These are phyloP conservation scores for Alternaria viburni DNA, from an alignment of 2,329 filamentous ascomycete genomes.

Conservation along the genomic window DNA sequence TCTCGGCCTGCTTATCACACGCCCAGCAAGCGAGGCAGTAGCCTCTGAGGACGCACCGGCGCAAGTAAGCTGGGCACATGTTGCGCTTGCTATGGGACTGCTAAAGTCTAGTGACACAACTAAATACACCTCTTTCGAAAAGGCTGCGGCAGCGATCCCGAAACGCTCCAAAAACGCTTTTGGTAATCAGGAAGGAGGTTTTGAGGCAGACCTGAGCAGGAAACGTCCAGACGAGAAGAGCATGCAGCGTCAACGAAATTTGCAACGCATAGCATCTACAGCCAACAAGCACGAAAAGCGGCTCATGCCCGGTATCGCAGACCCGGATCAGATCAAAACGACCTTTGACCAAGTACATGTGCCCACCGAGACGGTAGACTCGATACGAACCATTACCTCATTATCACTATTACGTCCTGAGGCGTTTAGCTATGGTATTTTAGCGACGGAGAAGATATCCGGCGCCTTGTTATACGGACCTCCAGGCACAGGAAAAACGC, in stretches of 20 bases:
- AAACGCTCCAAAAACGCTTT: slow-evolving; percentile 13
- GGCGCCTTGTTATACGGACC: slow-evolving; percentile 88
- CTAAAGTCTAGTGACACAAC: slow-evolving; percentile 55
- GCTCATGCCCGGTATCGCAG: slow-evolving; percentile 79
- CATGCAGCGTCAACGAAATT: slow-evolving; percentile 58
- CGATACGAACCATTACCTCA: slow-evolving; percentile 86
- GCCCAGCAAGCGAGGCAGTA: slow-evolving; percentile 10
- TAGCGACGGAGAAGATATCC: slow-evolving; percentile 88
- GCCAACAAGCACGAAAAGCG: slow-evolving; percentile 79
- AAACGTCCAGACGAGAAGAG: slow-evolving; percentile 19
- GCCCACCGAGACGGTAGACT: slow-evolving; percentile 80
- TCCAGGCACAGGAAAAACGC: slow-evolving; percentile 72
- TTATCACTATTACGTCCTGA: slow-evolving; percentile 87
- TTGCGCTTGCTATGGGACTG: slow-evolving; percentile 51
- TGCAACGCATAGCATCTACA: slow-evolving; percentile 47
- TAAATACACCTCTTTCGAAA: slow-evolving; percentile 51
- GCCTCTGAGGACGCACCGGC: slow-evolving; percentile 2
- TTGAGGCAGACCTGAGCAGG: slow-evolving; percentile 8
- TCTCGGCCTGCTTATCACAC: slow-evolving; percentile 52
- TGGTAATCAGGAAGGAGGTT: background rate
- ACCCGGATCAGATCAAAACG: slow-evolving; percentile 80
- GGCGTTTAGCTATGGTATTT: slow-evolving; percentile 93
- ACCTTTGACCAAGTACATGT: slow-evolving; percentile 90
- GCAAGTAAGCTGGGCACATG: slow-evolving; percentile 50
- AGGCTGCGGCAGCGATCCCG: background rate